Percentiles rank a stretch among this genome's conserved stretches.
Evolutionary conservation across 208 protist genomes (phyloP).

Genomic region (Naegleria fowleri): DNA sequence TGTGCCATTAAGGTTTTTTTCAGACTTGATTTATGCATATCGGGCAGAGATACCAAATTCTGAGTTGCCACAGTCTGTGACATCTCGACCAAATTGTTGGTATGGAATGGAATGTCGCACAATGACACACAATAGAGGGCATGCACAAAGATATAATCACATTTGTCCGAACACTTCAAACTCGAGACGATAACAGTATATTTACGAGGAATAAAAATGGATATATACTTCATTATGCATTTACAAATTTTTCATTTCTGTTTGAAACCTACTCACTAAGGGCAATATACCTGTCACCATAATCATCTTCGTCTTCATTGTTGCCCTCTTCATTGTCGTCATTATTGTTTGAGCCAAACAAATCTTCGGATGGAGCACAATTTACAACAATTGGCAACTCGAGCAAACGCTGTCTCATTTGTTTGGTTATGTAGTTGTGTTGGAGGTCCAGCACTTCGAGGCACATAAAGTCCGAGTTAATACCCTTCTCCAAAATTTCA

Average conservation of each 20-base stretch:
- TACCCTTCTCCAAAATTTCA: background rate
- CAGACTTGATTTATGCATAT: slow-evolving; percentile 66
- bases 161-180: slow-evolving; percentile 45
- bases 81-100: slow-evolving; percentile 66
- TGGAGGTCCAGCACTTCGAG: background rate
- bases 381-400: background rate
- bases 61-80: slow-evolving; percentile 59
- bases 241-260: too few relatives aligned
- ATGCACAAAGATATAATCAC: slow-evolving; percentile 75
- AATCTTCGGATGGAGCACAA: background rate
- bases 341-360: background rate
- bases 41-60: slow-evolving; percentile 51
- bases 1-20: slow-evolving; percentile 58
- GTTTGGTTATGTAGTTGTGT: background rate
- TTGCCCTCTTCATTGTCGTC: background rate
- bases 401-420: background rate
- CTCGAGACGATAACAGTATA: background rate
- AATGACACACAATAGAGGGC: slow-evolving; percentile 64
- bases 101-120: slow-evolving; percentile 72
- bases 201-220: background rate
- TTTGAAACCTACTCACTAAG: background rate
- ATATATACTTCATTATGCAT: too few relatives aligned
- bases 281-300: background rate
- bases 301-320: background rate
- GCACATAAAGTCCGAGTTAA: background rate